Base-by-base conservation (phyloP, 805 yeast genomes). In the Teunomyces aglyptinius region DNA sequence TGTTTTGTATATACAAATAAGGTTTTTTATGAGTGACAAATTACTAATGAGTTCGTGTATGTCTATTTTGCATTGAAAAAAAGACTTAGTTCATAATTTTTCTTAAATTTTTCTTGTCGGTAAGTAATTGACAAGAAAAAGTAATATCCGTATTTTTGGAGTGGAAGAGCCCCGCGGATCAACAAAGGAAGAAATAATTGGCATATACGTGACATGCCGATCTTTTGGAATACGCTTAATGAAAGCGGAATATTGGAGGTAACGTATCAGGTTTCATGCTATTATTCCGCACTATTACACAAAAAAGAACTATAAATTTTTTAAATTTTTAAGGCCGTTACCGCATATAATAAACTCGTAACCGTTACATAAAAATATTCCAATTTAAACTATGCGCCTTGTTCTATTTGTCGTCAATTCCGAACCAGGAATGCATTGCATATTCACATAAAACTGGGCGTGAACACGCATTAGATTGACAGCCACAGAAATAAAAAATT, bases 401-500 rank as follows among this genome's bases (percentile, higher is more conserved):
- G 38, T 18, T 18, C 13, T 4, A 20, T 19, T 18, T 16, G 19
- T 34, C 38, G 38, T 34, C 38, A 34, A 34, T 16, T 34, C 24
- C 15, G 12, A n/a, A 34, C 19, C 18, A 34, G 38, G 38, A n/a
- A 34, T 15, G 10, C 12, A 5, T 34, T 16, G 13, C 38, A 34
- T 34, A 34, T 19, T n/a, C 22, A 34, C 22, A 34, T 34, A 34
- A 34, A 34, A 34, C 38, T 5, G 13, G 38, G 38, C 38, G 38
- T 11, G 5, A 18, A 19, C 3, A 5, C 22, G 38, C 38, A 34
- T 34, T 34, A 34, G 38, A 34, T 34, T 34, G 22, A 16, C 38
- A 18, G 19, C 38, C 22, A 19, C 38, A 34, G 26, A 19, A 34
- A 18, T 18, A 16, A 34, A 34, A 34, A 34, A 34, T 18, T 34